Evolutionary conservation across 192 early-diverging fungal genomes (phyloP), one percentile per base, ranked within the genome.

Genomic region (Coemansia reversa): DNA sequence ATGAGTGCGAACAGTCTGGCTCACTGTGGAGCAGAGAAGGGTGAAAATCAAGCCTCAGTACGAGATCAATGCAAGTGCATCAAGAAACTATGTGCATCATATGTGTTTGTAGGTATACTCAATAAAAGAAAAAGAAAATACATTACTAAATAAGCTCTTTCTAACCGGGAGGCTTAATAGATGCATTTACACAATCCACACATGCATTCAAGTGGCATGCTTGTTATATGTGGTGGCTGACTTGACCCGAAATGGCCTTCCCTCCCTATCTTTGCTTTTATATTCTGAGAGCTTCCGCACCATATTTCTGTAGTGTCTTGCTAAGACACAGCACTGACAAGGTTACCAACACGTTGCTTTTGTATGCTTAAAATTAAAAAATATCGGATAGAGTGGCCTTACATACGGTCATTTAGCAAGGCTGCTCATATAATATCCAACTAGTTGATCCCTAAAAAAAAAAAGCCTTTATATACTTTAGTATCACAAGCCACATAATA

Each of bases 181-280:
- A 45, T 16, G 39, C 39, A 45, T 45, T 45, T 45, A 3, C 39
- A 45, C 39, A 45, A 45, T 45, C 39, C 39, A 45, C 14, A 45
- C 12, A 45, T 45, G 39, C 39, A 45, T 45, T 45, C 39, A 16
- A 45, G 39, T 45, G 50, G 24, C 30, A 61, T 45, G 39, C 39
- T 45, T 45, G 56, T 39, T 58, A 49, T 60, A 48, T 24, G 28
- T 42, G 39, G 39, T 45, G 39, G 39, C 39, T 45, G 39, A 45
- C 39, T 16, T 45, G 39, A 45, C 39, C 39, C 39, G 39, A 45
- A 45, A 16, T 45, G 39, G 39, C 39, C 27, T 45, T 45, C 14
- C 39, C 39, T 45, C 39, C 39, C 39, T 16, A 45, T 45, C 3
- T 25, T 14, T 58, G 57, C 22, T 33, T 25, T 5, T 24, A 27